Evolutionary conservation across 192 early-diverging fungal species (phyloP), one percentile per base, ranked within the genome.

Genomic region (Coemansia sp.): DNA sequence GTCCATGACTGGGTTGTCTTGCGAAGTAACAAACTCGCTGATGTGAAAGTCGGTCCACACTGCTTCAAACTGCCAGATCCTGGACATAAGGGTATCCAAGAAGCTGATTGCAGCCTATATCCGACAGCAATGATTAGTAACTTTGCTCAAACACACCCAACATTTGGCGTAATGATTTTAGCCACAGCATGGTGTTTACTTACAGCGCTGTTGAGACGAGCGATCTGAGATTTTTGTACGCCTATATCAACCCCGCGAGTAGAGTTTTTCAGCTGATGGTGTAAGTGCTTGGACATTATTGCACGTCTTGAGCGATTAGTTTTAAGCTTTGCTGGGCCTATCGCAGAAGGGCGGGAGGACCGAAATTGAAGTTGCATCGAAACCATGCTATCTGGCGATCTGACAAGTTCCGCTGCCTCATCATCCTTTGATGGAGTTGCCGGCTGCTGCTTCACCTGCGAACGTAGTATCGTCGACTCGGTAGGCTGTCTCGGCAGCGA

Each of bases 1-100:
- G 49, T 68, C 68, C 6, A 31, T 43, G 24, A 55, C 46, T 12
- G 18, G 33, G 54, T 84, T 34, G 2, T 68, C 49, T n/a, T 68
- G 76, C 5, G 42, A 67, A 18, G 31, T 1, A 1, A 76, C 76
- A 71, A 71, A 76, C 8, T 76, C 71, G 47, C 81, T 77, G 12
- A 84, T 78, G 41, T 84, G 76, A 15, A 74, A 71, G 24, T 84
- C 73, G 2, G 42, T 20, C 76, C 81, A 84, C 3, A 76, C 61
- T 1, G 73, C 73, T 47, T 76, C 76, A 1, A 66, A 63, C 29
- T 78, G 73, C 76, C 81, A 78, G 18, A 71, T 55, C 7, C 73
- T 64, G 40, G 47, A 33, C 12, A 70, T 57, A 7, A 73, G 60
- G 31, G 65, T 43, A 8, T 67, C 81, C 36, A 84, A 13, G 20